These are phyloP conservation scores for Lunularia cruciata DNA, from an alignment of 225 moss, liverwort and hornwort genomes.

Conservation along the genomic window DNA sequence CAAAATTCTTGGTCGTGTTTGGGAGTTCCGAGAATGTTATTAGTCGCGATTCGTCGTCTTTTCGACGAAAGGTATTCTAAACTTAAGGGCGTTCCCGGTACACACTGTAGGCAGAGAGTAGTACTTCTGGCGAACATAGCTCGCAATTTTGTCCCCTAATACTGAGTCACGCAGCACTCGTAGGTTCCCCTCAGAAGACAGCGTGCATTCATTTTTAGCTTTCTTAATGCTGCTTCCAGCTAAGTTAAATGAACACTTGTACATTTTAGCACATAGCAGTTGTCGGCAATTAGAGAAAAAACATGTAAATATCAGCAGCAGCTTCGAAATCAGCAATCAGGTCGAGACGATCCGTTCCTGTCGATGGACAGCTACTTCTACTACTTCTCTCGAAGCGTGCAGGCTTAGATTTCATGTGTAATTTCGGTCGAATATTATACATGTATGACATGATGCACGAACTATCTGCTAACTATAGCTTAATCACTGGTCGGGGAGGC, in stretches of 20 bases:
- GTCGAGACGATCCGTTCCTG: neutral
- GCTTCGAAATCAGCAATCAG: conserved; percentile 2
- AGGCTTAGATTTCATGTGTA: neutral
- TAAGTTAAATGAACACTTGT: conserved; percentile 14
- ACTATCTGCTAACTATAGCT: too few species aligned
- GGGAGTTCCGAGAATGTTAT: neutral
- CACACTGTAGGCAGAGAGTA: neutral
- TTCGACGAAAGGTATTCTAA: neutral
- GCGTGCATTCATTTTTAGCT: neutral
- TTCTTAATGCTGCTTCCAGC: neutral
- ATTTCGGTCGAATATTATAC: conserved; percentile 1
- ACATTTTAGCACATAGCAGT: conserved; percentile 10
- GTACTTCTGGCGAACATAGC: neutral
- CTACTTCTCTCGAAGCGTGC: neutral
- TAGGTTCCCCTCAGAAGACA: neutral
- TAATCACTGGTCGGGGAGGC: too few species aligned
- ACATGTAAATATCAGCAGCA: conserved; percentile 12
- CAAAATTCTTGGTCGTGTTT: neutral
- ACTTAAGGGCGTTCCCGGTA: neutral
- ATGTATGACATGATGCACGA: too few species aligned
- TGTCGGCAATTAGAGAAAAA: conserved; percentile 5
- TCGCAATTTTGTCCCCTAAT: conserved; percentile 12
- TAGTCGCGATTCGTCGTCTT: too few species aligned
- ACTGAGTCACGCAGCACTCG: conserved; percentile 1
- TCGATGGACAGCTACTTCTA: neutral